Evolutionary conservation across 345 rosid species (phyloP), one percentile per base, ranked within the genome.

Genomic region (Eutrema heterophyllum): DNA sequence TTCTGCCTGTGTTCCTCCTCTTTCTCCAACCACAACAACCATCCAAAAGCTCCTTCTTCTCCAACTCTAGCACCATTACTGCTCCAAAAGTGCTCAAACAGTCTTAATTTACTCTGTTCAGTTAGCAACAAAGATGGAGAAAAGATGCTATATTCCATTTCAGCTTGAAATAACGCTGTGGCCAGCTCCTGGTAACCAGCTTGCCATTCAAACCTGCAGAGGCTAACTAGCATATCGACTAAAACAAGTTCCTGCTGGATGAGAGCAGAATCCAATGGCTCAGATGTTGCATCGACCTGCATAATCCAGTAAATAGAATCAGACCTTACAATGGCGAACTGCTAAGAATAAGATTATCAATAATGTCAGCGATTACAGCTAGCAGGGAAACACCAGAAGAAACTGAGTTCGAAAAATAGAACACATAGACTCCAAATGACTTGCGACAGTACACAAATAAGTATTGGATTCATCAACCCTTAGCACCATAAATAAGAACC

Each of bases 201-300:
- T 80, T 95, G 97, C 96, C 97, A 92, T 82, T 92, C 97, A 66
- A 95, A 85, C 81, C 97, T 85, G 82, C 99, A 92, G 73, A 95
- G 92, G 75, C 87, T 82, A 67, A 86, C 78, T 82, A 95, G 91
- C 84, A 95, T 84, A 81, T 92, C 93, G 41, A 90, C 99, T 74
- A 95, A 85, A 67, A 88, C 84, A 72, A 86, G 90, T 82, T 95
- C 99, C 75, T 86, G 82, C 72, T 85, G 81, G 69, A 83, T 75
- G 72, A 77, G 30, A 59, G 76, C 72, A 65, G 80, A 68, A 80
- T 92, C 93, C 9, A 62, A n/a, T 53, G 83, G 75, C 63, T 80
- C 77, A 54, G 64, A 77, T 63, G 72, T 78, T 67, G 81, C 82
- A 60, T 82, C 81, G 78, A 78, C 84, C 97, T 95, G 96, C 86